Evolutionary conservation across 352 stramenopile genomes (phyloP).

Genomic region (Globisporangium middletonii): DNA sequence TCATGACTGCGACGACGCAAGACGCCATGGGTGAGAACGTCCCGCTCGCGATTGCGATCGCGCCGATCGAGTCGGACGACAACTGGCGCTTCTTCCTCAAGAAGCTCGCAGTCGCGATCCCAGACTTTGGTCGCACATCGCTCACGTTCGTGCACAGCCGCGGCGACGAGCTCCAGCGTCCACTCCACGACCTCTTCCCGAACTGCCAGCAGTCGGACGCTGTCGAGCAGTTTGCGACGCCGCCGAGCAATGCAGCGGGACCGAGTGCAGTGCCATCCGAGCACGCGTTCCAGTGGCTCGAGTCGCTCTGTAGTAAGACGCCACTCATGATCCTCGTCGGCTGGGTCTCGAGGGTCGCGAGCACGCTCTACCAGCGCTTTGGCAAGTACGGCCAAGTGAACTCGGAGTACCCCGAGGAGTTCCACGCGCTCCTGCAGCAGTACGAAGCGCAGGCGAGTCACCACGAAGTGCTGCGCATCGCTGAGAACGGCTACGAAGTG

Average conservation of each 20-base stretch:
- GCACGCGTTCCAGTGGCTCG: constrained; percentile 55
- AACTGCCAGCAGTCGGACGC: constrained; percentile 49
- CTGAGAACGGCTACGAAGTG: constrained; percentile 71
- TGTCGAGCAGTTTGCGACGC: constrained; percentile 47
- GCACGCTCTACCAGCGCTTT: constrained; percentile 66
- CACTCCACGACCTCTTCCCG: constrained; percentile 39
- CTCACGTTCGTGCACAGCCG: constrained; percentile 67
- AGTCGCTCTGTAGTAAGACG: constrained; percentile 53
- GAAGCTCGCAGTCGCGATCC: constrained; percentile 47
- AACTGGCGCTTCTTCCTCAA: constrained; percentile 69
- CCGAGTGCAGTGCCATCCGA: constrained; percentile 15
- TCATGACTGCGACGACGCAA: constrained; percentile 65
- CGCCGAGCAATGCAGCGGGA: neutral
- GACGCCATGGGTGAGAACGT: constrained; percentile 77
- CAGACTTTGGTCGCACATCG: constrained; percentile 40
- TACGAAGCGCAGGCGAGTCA: constrained; percentile 56
- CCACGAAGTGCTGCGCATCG: constrained; percentile 61
- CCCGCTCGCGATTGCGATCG: constrained; percentile 55
- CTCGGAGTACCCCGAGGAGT: constrained; percentile 72
- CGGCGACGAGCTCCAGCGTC: constrained; percentile 39
- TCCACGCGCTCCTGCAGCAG: constrained; percentile 50
- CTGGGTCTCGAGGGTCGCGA: constrained; percentile 76
- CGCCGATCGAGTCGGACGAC: constrained; percentile 37
- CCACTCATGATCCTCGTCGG: constrained; percentile 76
- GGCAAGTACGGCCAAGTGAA: constrained; percentile 68